Evolutionary conservation across 129 eudicot species (phyloP).

Genomic region (Smallanthus sonchifolius): DNA sequence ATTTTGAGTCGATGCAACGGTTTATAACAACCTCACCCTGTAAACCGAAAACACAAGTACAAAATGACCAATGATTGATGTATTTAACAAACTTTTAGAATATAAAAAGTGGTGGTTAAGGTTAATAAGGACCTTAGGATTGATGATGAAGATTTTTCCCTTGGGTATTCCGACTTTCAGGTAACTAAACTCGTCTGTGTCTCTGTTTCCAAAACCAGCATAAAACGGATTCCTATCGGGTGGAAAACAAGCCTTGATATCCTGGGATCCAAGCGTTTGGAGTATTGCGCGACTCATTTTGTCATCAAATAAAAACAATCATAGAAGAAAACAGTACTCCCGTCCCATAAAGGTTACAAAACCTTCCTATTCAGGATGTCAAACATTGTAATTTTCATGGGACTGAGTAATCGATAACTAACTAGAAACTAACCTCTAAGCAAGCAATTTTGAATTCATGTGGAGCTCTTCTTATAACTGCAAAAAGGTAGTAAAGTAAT

Average conservation of each 20-base stretch:
- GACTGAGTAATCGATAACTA: neutral
- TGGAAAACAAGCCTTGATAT: conserved; percentile 83
- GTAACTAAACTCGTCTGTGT: conserved; percentile 91
- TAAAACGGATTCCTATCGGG: conserved; percentile 83
- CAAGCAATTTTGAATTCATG: conserved; percentile 96
- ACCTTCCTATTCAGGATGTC: too few relatives aligned
- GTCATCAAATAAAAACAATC: neutral
- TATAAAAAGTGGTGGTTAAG: neutral
- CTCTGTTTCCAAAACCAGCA: conserved; percentile 99
- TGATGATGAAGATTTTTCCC: conserved; percentile 87
- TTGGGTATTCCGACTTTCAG: conserved; percentile 82
- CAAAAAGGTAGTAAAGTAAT: conserved; percentile 30
- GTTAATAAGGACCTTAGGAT: conserved; percentile 68
- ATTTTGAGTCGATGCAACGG: conserved; percentile 71
- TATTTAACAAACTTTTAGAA: neutral
- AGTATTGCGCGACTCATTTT: conserved; percentile 4
- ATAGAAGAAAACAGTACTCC: neutral
- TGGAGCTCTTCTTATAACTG: conserved; percentile 99
- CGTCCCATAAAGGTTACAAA: conserved; percentile 22
- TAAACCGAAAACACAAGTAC: conserved; percentile 6
- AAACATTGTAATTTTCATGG: conserved; percentile 14
- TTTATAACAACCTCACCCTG: conserved; percentile 89
- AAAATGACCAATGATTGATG: neutral
- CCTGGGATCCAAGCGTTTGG: conserved; percentile 42
- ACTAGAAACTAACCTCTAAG: conserved; percentile 70